Conservation (phyloP, 768 basidiomycete genomes). For the Sarcodon aspratus region DNA sequence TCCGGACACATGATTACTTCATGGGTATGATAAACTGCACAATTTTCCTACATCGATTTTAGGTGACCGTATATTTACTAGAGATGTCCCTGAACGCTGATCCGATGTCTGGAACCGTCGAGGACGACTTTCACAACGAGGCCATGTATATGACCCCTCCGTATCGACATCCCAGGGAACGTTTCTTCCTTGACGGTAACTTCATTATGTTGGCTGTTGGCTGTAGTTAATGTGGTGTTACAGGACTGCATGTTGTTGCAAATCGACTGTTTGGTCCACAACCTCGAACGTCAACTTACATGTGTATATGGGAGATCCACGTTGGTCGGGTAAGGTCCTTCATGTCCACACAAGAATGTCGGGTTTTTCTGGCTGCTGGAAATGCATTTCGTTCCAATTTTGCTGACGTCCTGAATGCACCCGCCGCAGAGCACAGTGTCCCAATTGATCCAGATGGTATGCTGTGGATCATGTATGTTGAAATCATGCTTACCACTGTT, state of each 20-base stretch:
- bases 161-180: slow-evolving; percentile 16
- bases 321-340: slow-evolving; percentile 51
- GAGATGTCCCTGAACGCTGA: slow-evolving; percentile 73
- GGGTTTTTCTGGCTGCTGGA: slow-evolving; percentile 37
- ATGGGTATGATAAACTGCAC: slow-evolving; percentile 49
- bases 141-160: slow-evolving; percentile 16
- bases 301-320: slow-evolving; percentile 90
- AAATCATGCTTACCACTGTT: background rate
- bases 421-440: slow-evolving; percentile 54
- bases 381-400: slow-evolving; percentile 60
- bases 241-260: slow-evolving; percentile 70
- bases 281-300: slow-evolving; percentile 74
- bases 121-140: slow-evolving; percentile 34
- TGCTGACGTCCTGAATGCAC: slow-evolving; percentile 68
- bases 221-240: background rate
- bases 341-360: slow-evolving; percentile 41
- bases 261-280: slow-evolving; percentile 85
- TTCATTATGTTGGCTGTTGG: background rate
- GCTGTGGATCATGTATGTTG: slow-evolving; percentile 11
- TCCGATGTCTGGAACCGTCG: slow-evolving; percentile 41
- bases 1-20: slow-evolving; percentile 76
- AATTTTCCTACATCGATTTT: background rate
- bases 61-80: slow-evolving; percentile 15
- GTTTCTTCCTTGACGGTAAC: slow-evolving; percentile 40
- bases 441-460: slow-evolving; percentile 70